These are phyloP conservation scores for Westerdykella aurantiaca DNA, from an alignment of 2,329 filamentous ascomycete genomes.

Conservation along the genomic window DNA sequence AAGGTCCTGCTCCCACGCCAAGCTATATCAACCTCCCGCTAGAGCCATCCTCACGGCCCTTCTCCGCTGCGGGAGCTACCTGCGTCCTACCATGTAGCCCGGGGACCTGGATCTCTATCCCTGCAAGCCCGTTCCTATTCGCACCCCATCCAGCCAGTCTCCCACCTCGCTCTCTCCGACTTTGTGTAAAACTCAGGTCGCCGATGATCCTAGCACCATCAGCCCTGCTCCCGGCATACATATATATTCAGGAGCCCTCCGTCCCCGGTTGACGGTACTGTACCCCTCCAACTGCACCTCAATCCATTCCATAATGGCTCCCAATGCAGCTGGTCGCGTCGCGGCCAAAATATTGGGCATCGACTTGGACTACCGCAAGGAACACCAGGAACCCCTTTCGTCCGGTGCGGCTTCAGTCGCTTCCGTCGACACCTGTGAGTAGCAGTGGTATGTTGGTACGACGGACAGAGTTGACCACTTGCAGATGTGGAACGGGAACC, in stretches of 20 bases:
- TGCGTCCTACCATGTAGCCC: not conserved
- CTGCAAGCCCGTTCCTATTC: not conserved
- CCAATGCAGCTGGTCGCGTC: constrained; percentile 9
- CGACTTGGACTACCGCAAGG: constrained; percentile 65
- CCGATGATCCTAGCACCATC: constrained; percentile 1
- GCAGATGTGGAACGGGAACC: constrained; percentile 77
- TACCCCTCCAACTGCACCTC: not conserved
- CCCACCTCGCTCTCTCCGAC: not conserved
- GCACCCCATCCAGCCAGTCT: constrained; percentile 1
- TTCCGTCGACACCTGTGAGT: constrained; percentile 49
- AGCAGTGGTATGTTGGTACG: not conserved
- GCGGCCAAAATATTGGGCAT: constrained; percentile 78
- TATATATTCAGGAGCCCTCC: not conserved
- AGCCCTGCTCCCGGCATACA: constrained; percentile 1
- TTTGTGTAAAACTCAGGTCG: not conserved
- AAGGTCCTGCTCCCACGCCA: not conserved
- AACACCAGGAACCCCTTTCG: constrained; percentile 52
- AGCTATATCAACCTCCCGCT: not conserved
- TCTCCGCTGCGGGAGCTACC: not conserved
- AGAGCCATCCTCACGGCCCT: not conserved
- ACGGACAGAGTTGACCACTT: constrained; percentile 46
- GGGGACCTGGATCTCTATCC: not conserved
- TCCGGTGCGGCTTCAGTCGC: constrained; percentile 59
- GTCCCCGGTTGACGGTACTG: not conserved
- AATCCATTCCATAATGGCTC: constrained; percentile 7